Conservation (phyloP, 192 early-diverging fungal genomes). For the Coemansia sp. region DNA sequence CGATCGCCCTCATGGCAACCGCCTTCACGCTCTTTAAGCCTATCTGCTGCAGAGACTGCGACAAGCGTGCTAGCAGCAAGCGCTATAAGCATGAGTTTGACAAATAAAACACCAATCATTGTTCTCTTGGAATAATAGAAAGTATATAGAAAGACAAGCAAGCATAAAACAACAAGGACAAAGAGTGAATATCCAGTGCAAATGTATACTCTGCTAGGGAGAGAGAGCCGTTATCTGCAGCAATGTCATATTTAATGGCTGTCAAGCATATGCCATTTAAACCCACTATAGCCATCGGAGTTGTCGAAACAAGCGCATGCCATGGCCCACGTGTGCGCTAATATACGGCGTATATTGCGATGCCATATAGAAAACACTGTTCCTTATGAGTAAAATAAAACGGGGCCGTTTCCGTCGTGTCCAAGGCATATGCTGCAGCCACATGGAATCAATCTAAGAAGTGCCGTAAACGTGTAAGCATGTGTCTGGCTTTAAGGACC, state of each 20-base stretch:
- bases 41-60: slow-evolving; percentile 4
- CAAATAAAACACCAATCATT: background rate
- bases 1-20: slow-evolving; percentile 34
- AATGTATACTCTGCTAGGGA: no score
- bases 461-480: background rate
- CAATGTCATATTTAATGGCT: background rate
- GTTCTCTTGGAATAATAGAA: background rate
- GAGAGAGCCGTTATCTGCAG: background rate
- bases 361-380: background rate
- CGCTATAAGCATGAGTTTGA: background rate
- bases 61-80: slow-evolving; percentile 3
- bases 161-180: background rate
- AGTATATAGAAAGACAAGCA: background rate
- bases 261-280: background rate
- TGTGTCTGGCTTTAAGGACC: background rate
- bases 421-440: background rate
- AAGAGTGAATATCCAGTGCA: background rate
- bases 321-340: background rate
- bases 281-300: background rate
- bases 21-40: slow-evolving; percentile 1
- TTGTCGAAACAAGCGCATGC: background rate
- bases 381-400: background rate
- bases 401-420: background rate
- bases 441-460: background rate
- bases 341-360: background rate